A percentile compares a stretch with the other conserved stretches of the same genome.
These are phyloP conservation scores for Fistulifera solaris DNA, from an alignment of 108 stramenopile species.

Conservation along the genomic window DNA sequence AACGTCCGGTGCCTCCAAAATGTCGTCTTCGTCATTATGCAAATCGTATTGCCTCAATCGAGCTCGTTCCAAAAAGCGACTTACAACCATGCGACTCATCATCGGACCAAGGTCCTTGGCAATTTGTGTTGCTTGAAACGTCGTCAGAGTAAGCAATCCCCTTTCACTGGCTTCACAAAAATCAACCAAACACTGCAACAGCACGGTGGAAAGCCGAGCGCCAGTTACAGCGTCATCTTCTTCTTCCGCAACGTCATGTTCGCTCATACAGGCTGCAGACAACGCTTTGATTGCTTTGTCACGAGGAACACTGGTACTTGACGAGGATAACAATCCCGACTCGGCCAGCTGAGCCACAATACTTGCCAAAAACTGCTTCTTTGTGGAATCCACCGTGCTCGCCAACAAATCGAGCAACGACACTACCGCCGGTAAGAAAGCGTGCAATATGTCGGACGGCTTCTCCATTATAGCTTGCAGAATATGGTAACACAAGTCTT, in stretches of 20 bases:
- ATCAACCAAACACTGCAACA: constrained; percentile 52
- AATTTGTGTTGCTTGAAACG: constrained; percentile 47
- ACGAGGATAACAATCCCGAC: constrained; percentile 36
- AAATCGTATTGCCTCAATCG: constrained; percentile 42
- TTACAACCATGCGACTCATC: constrained; percentile 63
- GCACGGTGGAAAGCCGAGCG: constrained; percentile 32
- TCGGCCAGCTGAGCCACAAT: constrained; percentile 48
- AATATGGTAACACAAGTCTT: constrained; percentile 46
- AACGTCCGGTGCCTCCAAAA: constrained; percentile 69
- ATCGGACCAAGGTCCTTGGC: constrained; percentile 51
- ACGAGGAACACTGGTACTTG: constrained; percentile 21
- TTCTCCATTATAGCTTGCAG: constrained; percentile 30
- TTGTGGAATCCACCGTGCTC: constrained; percentile 6
- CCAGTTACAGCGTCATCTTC: constrained; percentile 42
- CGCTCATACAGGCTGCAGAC: constrained; percentile 49
- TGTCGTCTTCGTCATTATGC: constrained; percentile 33
- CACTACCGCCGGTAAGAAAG: constrained; percentile 43
- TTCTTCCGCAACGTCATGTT: constrained; percentile 49
- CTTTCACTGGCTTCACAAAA: constrained; percentile 23
- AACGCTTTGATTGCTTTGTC: constrained; percentile 59
- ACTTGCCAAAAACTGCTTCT: constrained; percentile 29
- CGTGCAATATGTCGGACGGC: constrained; percentile 34
- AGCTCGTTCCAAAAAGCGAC: constrained; percentile 59
- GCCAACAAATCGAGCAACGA: constrained; percentile 56
- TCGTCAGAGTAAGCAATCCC: constrained; percentile 21